Conservation (phyloP, 345 rosid genomes). For the Eucalyptus curtisii region DNA sequence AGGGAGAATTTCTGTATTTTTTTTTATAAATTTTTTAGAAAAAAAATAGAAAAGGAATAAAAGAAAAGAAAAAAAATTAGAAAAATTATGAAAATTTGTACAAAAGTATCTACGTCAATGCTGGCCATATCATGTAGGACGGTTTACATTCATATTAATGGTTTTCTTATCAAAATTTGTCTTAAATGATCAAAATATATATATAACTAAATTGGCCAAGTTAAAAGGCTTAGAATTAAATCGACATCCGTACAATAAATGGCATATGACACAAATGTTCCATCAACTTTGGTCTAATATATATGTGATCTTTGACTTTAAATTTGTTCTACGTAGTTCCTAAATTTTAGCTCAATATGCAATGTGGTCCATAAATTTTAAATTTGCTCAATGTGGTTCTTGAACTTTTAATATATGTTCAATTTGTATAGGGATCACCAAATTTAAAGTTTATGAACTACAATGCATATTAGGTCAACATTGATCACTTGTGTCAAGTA, state of each 20-base stretch:
- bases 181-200: rapidly evolving
- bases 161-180: rapidly evolving
- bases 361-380: too few species aligned
- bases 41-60: neutral
- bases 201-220: rapidly evolving
- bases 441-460: too few species aligned
- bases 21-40: too few species aligned
- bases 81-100: neutral
- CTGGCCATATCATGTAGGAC: rapidly evolving
- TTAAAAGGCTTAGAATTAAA: rapidly evolving
- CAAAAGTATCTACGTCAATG: rapidly evolving
- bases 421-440: rapidly evolving
- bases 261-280: too few species aligned
- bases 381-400: rapidly evolving
- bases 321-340: rapidly evolving
- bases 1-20: too few species aligned
- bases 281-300: too few species aligned
- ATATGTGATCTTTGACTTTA: rapidly evolving
- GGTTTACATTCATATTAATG: rapidly evolving
- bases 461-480: rapidly evolving
- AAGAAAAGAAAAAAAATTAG: rapidly evolving
- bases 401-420: too few species aligned
- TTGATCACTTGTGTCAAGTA: neutral
- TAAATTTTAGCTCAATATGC: too few species aligned
- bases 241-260: rapidly evolving